A percentile compares a stretch with the other conserved stretches of the same genome.
Evolutionary conservation across 495 filamentous ascomycete genomes (phyloP).

Genomic region (Neurospora tetraspora): DNA sequence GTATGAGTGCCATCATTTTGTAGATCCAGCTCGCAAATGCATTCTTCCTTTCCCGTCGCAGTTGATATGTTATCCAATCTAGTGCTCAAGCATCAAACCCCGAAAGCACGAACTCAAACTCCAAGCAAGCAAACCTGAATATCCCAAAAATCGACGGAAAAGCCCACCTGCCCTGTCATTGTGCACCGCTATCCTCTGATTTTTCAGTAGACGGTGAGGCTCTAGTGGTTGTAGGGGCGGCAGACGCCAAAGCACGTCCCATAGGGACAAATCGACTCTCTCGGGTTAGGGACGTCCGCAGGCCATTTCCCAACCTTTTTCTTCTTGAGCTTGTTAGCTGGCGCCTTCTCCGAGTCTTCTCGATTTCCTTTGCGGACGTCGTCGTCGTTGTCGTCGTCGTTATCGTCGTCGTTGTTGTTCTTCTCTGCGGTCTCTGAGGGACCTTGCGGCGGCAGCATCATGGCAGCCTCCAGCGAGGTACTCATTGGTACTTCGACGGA

Average conservation of each 20-base stretch:
- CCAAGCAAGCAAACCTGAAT: too few species aligned
- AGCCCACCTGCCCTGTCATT: not conserved
- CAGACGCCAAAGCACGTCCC: not conserved
- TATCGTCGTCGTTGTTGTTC: not conserved
- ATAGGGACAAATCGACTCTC: not conserved
- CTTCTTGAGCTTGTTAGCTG: not conserved
- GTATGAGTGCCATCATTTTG: too few species aligned
- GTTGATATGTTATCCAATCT: too few species aligned
- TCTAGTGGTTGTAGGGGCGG: not conserved
- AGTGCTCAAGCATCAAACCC: too few species aligned
- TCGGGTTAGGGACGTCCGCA: not conserved
- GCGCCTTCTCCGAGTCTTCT: not conserved
- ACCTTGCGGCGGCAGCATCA: too few species aligned
- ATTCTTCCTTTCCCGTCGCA: too few species aligned
- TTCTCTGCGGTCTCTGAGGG: too few species aligned
- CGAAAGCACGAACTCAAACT: too few species aligned
- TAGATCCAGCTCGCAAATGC: too few species aligned
- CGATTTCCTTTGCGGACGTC: not conserved
- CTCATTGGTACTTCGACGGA: too few species aligned
- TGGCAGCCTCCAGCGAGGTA: too few species aligned
- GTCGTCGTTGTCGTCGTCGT: not conserved
- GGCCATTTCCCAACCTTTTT: not conserved
- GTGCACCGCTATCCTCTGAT: not conserved
- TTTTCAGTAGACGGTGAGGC: not conserved
- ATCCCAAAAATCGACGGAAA: too few species aligned